Evolutionary conservation across 1,284 basidiomycete genomes (phyloP).

Genomic region (Ustilago hordei): DNA sequence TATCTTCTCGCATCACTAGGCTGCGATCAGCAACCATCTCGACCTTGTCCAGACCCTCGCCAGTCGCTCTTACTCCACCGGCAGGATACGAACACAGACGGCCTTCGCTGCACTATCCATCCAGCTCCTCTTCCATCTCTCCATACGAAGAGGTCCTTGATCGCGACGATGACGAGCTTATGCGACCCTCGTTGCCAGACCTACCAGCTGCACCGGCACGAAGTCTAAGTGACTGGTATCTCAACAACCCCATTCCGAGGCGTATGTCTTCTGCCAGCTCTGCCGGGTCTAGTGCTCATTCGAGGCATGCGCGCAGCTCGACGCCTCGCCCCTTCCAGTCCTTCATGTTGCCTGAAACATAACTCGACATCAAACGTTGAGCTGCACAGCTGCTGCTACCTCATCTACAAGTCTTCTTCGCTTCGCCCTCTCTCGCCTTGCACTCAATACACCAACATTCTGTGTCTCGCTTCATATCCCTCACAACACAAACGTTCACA

Average conservation of each 20-base stretch:
- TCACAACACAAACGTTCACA: too few relatives aligned
- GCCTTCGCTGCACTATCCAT: neutral
- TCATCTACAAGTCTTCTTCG: neutral
- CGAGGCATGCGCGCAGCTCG: neutral
- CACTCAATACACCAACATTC: neutral
- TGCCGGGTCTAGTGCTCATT: neutral
- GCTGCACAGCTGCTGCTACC: neutral
- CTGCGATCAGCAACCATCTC: constrained; percentile 32
- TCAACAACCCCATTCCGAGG: constrained; percentile 34
- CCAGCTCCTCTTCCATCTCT: neutral
- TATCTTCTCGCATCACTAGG: neutral
- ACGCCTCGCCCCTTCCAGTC: neutral
- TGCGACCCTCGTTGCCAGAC: constrained; percentile 10
- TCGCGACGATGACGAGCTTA: neutral
- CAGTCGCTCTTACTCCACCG: neutral
- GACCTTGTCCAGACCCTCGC: constrained; percentile 7
- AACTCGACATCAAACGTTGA: neutral
- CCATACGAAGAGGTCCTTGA: neutral
- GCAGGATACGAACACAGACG: neutral
- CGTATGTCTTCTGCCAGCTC: constrained; percentile 5
- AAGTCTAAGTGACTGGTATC: constrained; percentile 39
- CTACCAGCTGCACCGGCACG: constrained; percentile 7
- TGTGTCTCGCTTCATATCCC: neutral
- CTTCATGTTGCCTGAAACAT: neutral
- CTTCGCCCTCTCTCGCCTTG: neutral